Conservation (phyloP, 2,329 filamentous ascomycete species). For the Scedosporium aurantiacum region DNA sequence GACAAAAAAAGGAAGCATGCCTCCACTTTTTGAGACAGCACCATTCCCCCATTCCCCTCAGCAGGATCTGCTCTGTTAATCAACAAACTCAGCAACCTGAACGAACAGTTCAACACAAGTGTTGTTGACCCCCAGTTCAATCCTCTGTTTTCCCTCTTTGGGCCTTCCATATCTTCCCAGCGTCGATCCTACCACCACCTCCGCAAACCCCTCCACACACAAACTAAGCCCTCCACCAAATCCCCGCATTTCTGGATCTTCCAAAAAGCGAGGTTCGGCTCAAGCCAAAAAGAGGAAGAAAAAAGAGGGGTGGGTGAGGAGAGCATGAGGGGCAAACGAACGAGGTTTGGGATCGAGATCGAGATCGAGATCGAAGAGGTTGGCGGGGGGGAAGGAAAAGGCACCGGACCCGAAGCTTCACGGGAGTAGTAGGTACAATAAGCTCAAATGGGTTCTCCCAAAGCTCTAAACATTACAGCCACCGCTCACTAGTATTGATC, state of each 20-base stretch:
- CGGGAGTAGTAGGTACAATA: background rate
- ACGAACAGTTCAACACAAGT: too few relatives aligned
- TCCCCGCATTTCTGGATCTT: background rate
- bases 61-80: too few relatives aligned
- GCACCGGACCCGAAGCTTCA: background rate
- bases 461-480: background rate
- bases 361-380: too few relatives aligned
- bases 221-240: background rate
- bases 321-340: background rate
- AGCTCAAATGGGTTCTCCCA: background rate
- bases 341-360: background rate
- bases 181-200: background rate
- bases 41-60: too few relatives aligned
- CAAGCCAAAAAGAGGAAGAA: background rate
- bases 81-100: too few relatives aligned
- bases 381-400: background rate
- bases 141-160: background rate
- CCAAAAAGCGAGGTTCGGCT: background rate
- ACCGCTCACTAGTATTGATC: background rate
- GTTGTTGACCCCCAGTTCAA: background rate
- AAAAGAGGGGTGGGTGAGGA: background rate
- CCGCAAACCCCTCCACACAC: background rate
- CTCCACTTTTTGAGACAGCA: too few relatives aligned
- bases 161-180: background rate
- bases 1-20: background rate